phyloP scores from a whole-genome alignment of 176 grass and related monocot genomes.

The Aegilops bicornis region DNA sequence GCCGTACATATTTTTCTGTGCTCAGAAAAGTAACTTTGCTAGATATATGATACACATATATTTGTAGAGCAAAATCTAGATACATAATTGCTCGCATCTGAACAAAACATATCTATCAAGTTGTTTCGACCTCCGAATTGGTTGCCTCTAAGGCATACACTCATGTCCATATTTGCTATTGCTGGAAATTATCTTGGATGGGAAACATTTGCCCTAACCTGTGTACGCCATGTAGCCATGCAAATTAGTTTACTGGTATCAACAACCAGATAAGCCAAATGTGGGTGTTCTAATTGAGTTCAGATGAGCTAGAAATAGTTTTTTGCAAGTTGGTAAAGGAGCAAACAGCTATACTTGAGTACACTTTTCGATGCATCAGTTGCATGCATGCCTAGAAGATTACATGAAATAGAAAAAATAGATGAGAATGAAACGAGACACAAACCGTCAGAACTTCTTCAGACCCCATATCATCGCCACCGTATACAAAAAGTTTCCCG shows the following conservation, averaged over 20 bases:
- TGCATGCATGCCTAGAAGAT: constrained; percentile 10
- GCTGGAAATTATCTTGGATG: neutral
- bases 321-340: constrained; percentile 21
- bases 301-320: neutral
- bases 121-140: neutral
- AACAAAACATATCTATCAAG: neutral
- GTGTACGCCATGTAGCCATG: neutral
- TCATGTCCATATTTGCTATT: neutral
- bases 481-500: constrained; percentile 93
- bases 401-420: neutral
- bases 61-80: neutral
- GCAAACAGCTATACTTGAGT: constrained; percentile 28
- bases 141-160: neutral
- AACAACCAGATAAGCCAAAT: neutral
- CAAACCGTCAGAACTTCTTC: constrained; percentile 96
- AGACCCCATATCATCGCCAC: constrained; percentile 96
- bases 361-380: constrained; percentile 8
- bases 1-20: neutral
- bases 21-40: neutral
- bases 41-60: neutral
- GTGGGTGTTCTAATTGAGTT: neutral
- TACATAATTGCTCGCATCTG: neutral
- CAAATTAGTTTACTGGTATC: neutral
- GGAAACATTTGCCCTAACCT: neutral
- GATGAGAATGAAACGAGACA: constrained; percentile 19